These are phyloP conservation scores for Kurtzmaniella quercitrusa DNA, from an alignment of 1,139 yeast genomes.

Conservation along the genomic window DNA sequence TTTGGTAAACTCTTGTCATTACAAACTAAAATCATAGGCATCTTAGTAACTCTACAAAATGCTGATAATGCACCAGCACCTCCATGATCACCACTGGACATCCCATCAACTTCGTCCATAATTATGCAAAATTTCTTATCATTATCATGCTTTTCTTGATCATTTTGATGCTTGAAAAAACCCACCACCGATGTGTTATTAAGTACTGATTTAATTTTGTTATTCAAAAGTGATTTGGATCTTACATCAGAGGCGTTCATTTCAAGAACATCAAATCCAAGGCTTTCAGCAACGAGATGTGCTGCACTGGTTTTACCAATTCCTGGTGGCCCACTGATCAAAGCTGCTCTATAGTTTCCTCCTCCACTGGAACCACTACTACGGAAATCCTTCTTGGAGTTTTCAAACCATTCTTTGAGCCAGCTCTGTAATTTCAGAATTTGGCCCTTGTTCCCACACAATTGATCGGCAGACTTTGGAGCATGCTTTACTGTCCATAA, in stretches of 20 bases:
- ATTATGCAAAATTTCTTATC: slow-evolving; percentile 65
- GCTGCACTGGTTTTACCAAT: slow-evolving; percentile 83
- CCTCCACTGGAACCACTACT: slow-evolving; percentile 56
- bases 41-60: slow-evolving; percentile 76
- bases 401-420: slow-evolving; percentile 74
- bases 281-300: slow-evolving; percentile 60
- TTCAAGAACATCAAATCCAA: slow-evolving; percentile 71
- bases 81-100: slow-evolving; percentile 98
- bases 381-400: slow-evolving; percentile 53
- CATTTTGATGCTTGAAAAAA: slow-evolving; percentile 49
- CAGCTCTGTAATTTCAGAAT: slow-evolving; percentile 64
- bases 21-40: slow-evolving; percentile 90
- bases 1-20: slow-evolving; percentile 90
- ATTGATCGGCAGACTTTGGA: slow-evolving; percentile 67
- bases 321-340: slow-evolving; percentile 85
- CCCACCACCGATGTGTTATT: slow-evolving; percentile 84
- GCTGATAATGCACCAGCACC: slow-evolving; percentile 95
- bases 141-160: slow-evolving; percentile 28
- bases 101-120: slow-evolving; percentile 99
- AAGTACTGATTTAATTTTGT: slow-evolving; percentile 64
- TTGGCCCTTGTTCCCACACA: slow-evolving; percentile 87
- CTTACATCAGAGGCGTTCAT: slow-evolving; percentile 88
- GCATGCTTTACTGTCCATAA: slow-evolving; percentile 95
- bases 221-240: slow-evolving; percentile 70
- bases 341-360: slow-evolving; percentile 71